Conservation (phyloP, 805 yeast genomes). For the Metschnikowia drakensbergensis region DNA sequence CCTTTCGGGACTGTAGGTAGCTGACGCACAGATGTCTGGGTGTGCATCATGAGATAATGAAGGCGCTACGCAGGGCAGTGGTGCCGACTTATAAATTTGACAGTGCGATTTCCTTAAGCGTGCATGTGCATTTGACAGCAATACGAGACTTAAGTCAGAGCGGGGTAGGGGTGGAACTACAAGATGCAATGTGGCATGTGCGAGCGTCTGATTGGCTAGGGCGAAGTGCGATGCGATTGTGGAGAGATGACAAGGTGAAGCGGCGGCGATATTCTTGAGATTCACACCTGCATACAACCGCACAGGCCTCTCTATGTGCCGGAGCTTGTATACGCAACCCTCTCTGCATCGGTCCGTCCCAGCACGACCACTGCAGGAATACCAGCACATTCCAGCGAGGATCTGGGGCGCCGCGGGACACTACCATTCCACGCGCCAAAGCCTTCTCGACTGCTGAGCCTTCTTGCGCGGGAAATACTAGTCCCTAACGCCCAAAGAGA, state of each 20-base stretch:
- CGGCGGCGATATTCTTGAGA: conserved; percentile 3
- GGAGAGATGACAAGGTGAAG: conserved; percentile 2
- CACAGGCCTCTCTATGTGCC: neutral
- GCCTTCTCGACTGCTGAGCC: neutral
- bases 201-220: conserved; percentile 4
- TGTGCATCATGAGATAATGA: conserved; percentile 1
- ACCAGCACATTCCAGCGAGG: neutral
- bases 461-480: neutral
- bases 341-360: neutral
- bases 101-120: neutral
- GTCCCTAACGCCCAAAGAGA: neutral
- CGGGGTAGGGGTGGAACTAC: neutral
- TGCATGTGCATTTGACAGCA: neutral
- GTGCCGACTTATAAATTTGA: neutral
- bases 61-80: neutral
- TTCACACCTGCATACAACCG: neutral
- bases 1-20: conserved; percentile 3
- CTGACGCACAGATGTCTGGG: conserved; percentile 2
- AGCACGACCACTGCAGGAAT: neutral
- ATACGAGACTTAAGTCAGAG: neutral
- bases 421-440: neutral
- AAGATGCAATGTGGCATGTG: neutral
- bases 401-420: neutral
- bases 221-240: conserved; percentile 5
- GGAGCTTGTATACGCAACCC: neutral